These are phyloP conservation scores for Citrullus amarus DNA, from an alignment of 306 rosid genomes.

Conservation along the genomic window DNA sequence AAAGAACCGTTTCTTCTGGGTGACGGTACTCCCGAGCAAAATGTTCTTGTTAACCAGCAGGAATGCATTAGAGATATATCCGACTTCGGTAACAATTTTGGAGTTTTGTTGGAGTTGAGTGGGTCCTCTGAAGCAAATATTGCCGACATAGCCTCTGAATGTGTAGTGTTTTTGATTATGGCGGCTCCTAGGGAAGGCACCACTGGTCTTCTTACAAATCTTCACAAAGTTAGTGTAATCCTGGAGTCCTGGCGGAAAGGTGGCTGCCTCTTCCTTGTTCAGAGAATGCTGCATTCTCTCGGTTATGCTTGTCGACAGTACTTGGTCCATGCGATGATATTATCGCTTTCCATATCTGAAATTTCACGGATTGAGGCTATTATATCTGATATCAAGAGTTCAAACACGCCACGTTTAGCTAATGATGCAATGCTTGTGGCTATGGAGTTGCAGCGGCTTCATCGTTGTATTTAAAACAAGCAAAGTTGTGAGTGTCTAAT, in stretches of 20 bases:
- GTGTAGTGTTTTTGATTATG: constrained; percentile 56
- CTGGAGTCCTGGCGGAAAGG: constrained; percentile 66
- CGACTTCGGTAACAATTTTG: constrained; percentile 71
- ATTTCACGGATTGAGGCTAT: constrained; percentile 60
- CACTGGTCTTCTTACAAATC: constrained; percentile 74
- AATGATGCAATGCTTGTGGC: constrained; percentile 63
- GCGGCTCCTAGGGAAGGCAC: constrained; percentile 97
- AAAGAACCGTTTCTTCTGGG: constrained; percentile 59
- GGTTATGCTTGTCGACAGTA: constrained; percentile 86
- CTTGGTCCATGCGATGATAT: constrained; percentile 72
- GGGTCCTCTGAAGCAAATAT: constrained; percentile 35
- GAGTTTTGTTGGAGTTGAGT: constrained; percentile 68
- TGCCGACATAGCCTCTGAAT: constrained; percentile 75
- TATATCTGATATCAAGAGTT: constrained; percentile 63
- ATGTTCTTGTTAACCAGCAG: constrained; percentile 48
- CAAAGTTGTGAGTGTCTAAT: not conserved
- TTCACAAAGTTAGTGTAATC: constrained; percentile 54
- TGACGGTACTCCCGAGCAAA: constrained; percentile 33
- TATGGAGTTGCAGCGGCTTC: constrained; percentile 81
- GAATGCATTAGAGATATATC: constrained; percentile 68
- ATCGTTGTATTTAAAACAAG: constrained; percentile 44
- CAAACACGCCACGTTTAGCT: constrained; percentile 49
- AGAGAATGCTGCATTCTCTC: constrained; percentile 59
- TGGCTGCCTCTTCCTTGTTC: constrained; percentile 37
- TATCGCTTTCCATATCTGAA: constrained; percentile 68